Evolutionary conservation across 148 eudicot species (phyloP), one percentile per base, ranked within the genome.

Genomic region (Chenopodium formosanum): DNA sequence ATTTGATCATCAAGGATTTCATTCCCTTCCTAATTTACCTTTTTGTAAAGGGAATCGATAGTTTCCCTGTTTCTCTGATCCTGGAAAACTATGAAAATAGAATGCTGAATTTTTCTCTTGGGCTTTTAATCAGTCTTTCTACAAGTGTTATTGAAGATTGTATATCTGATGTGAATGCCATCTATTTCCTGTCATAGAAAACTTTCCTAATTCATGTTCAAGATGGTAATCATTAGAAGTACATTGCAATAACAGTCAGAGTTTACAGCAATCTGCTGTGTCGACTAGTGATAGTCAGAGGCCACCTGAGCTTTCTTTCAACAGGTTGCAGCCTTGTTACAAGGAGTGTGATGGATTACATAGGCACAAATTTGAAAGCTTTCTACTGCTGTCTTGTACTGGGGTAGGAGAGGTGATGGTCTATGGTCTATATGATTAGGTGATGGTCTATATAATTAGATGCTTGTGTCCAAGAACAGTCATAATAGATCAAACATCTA

Each of bases 161-260:
- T 16, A 44, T 76, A 4, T 65, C 25, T 83, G 74, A 73, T 53
- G 44, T 78, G 53, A 12, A 13, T 73, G 58, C 72, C 9, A 74
- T 82, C 37, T 27, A 32, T 83, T 75, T 82, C 40, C 60, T 78
- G 82, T 82, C 76, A 89, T 90, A 82, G 91, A 89, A 82, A 64
- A 71, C 71, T 80, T 80, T 80, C 84, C 88, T 47, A 66, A 75
- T 70, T 80, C 84, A 63, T 82, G 58, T 65, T 64, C 88, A 50
- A 86, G 90, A 86, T 84, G 89, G 86, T 90, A 85, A 88, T 85
- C 90, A 81, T 86, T 91, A 75, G 94, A 91, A 86, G 88, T 90
- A 46, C 90, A 86, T 83, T 90, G 88, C 83, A 90, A 88, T 76
- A 83, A 83, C 81, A 80, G 84, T 84, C 91, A 83, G 82, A 89